Conservation (phyloP, 2,329 filamentous ascomycete genomes). For the Chaetomium sp. region DNA sequence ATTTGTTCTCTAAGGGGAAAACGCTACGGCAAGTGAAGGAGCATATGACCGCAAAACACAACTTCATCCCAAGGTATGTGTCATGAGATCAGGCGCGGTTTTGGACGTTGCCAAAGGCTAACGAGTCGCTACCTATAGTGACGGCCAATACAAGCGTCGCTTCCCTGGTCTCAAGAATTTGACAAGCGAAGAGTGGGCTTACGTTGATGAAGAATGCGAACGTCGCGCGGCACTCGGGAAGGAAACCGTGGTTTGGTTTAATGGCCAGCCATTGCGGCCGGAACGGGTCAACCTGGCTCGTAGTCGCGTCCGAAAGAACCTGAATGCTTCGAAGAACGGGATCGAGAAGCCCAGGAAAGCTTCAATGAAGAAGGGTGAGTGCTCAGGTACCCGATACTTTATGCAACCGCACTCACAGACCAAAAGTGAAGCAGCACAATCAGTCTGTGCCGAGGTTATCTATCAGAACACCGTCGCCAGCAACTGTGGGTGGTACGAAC, state of each 20-base stretch:
- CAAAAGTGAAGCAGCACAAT: not conserved
- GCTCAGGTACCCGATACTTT: not conserved
- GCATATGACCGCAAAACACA: slow-evolving; percentile 3
- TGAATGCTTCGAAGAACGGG: not conserved
- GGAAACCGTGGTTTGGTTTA: slow-evolving; percentile 5
- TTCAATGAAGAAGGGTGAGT: not conserved
- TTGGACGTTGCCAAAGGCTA: not conserved
- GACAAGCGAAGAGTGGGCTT: slow-evolving; percentile 5
- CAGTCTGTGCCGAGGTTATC: not conserved
- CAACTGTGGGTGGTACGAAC: not conserved
- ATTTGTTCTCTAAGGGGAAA: slow-evolving; percentile 1
- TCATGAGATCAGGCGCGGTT: not conserved
- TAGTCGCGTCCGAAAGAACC: not conserved
- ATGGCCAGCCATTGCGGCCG: not conserved
- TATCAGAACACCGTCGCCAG: slow-evolving; percentile 7
- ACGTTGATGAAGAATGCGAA: slow-evolving; percentile 1
- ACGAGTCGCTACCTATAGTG: not conserved
- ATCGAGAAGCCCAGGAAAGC: not conserved
- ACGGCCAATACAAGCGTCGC: slow-evolving; percentile 18
- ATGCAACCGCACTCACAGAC: not conserved
- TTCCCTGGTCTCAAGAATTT: slow-evolving; percentile 11
- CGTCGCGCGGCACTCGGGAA: slow-evolving; percentile 6
- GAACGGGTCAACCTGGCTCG: slow-evolving; percentile 1
- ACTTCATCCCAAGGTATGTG: not conserved
- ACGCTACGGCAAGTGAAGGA: slow-evolving; percentile 1